Conservation (phyloP, 345 rosid genomes). For the Dovyalis caffra region DNA sequence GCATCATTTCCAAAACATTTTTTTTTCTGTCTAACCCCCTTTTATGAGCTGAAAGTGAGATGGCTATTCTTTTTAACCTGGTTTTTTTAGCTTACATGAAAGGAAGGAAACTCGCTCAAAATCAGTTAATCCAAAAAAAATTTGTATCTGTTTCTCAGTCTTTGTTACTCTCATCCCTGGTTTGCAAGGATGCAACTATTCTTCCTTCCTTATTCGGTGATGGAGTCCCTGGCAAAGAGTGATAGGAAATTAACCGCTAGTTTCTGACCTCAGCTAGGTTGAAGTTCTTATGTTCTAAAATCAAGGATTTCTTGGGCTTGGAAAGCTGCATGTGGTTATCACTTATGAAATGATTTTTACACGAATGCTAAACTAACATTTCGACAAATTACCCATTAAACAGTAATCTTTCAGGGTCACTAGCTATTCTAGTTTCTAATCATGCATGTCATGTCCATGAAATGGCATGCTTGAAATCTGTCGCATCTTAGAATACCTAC, state of each 20-base stretch:
- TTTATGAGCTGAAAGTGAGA: conserved; percentile 8
- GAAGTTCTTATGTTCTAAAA: not conserved
- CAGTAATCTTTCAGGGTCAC: too few relatives aligned
- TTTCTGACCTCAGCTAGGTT: conserved; percentile 10
- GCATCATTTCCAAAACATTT: conserved; percentile 23
- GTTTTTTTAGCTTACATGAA: conserved; percentile 7
- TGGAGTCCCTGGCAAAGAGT: not conserved
- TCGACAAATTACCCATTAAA: too few relatives aligned
- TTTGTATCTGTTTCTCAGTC: not conserved
- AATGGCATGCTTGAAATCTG: too few relatives aligned
- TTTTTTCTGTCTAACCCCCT: not conserved
- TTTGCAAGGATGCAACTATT: not conserved
- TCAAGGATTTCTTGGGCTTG: not conserved
- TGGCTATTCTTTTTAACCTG: not conserved
- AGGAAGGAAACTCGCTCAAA: not conserved
- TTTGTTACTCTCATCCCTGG: conserved; percentile 4
- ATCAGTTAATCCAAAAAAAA: conserved; percentile 2
- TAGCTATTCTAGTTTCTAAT: too few relatives aligned
- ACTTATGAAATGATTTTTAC: too few relatives aligned
- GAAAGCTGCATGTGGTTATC: too few relatives aligned
- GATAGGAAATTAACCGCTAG: not conserved
- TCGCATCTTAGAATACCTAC: too few relatives aligned
- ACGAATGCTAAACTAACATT: too few relatives aligned
- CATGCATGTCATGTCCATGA: too few relatives aligned
- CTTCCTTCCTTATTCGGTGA: not conserved